Percentiles rank a stretch among this genome's conserved stretches.
phyloP scores from a whole-genome alignment of 768 basidiomycete species.

The Leccinum subgranulosum region DNA sequence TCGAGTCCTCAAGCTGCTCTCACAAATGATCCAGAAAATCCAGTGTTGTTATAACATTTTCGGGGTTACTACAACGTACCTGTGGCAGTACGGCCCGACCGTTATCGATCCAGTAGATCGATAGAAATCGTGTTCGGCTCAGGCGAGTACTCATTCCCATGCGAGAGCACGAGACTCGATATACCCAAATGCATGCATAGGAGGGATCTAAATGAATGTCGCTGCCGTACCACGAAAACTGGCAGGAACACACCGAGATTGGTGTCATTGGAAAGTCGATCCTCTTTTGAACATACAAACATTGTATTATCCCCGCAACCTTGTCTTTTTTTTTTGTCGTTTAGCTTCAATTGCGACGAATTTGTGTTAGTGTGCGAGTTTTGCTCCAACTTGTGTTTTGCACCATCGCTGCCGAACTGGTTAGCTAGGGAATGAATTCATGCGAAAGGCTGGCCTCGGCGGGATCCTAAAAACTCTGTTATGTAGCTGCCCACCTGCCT shows the following conservation, averaged over 20 bases:
- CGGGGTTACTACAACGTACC: neutral
- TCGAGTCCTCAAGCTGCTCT: neutral
- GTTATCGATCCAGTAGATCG: neutral
- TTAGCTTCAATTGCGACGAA: conserved; percentile 4
- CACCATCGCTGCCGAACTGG: neutral
- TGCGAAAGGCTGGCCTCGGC: conserved; percentile 8
- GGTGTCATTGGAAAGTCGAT: neutral
- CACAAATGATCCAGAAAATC: neutral
- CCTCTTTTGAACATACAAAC: neutral
- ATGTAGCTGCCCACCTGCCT: conserved; percentile 11
- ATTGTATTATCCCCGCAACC: conserved; percentile 1
- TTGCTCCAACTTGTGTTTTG: neutral
- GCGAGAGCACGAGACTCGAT: neutral
- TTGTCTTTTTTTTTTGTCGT: conserved; percentile 1
- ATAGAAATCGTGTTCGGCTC: neutral
- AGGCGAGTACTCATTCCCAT: neutral
- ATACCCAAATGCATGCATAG: neutral
- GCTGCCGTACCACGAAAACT: conserved; percentile 2
- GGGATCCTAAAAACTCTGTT: conserved; percentile 33
- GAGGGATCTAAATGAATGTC: neutral
- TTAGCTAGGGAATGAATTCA: conserved; percentile 4
- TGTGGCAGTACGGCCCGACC: neutral
- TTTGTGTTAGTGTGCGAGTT: conserved; percentile 1
- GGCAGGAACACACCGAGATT: conserved; percentile 6
- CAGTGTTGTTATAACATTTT: neutral